Conservation (phyloP, 805 yeast genomes). For the Yamadazyma olivae region DNA sequence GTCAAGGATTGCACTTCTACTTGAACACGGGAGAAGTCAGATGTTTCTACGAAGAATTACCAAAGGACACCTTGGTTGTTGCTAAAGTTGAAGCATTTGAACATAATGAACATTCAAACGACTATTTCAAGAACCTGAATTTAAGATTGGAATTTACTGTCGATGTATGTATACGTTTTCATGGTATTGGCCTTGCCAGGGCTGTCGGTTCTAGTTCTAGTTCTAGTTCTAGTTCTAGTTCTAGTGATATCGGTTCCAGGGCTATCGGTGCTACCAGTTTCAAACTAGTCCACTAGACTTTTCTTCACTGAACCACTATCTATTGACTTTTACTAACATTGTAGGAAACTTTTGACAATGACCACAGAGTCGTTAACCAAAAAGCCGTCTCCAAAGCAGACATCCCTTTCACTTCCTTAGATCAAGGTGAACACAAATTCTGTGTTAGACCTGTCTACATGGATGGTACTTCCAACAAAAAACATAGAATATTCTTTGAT, state of each 20-base stretch:
- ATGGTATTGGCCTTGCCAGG: too few relatives aligned
- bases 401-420: slow-evolving; percentile 78
- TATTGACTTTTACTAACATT: not conserved
- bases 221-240: too few relatives aligned
- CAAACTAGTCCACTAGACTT: too few relatives aligned
- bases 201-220: too few relatives aligned
- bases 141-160: slow-evolving; percentile 66
- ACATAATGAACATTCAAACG: slow-evolving; percentile 42
- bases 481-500: slow-evolving; percentile 72
- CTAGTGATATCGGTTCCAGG: too few relatives aligned
- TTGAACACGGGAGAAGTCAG: slow-evolving; percentile 69
- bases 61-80: slow-evolving; percentile 73
- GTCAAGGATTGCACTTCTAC: slow-evolving; percentile 84
- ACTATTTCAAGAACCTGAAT: slow-evolving; percentile 51
- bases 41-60: slow-evolving; percentile 83
- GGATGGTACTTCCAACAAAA: slow-evolving; percentile 58
- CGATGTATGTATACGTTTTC: slow-evolving; percentile 46
- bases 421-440: slow-evolving; percentile 80
- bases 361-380: slow-evolving; percentile 74
- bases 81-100: slow-evolving; percentile 73
- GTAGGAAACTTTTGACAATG: slow-evolving; percentile 64
- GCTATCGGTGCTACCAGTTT: too few relatives aligned
- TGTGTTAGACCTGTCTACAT: slow-evolving; percentile 62
- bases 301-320: not conserved
- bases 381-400: slow-evolving; percentile 58